Evolutionary conservation across 495 filamentous ascomycete species (phyloP).

Genomic region (Parachaetomium inaequale): DNA sequence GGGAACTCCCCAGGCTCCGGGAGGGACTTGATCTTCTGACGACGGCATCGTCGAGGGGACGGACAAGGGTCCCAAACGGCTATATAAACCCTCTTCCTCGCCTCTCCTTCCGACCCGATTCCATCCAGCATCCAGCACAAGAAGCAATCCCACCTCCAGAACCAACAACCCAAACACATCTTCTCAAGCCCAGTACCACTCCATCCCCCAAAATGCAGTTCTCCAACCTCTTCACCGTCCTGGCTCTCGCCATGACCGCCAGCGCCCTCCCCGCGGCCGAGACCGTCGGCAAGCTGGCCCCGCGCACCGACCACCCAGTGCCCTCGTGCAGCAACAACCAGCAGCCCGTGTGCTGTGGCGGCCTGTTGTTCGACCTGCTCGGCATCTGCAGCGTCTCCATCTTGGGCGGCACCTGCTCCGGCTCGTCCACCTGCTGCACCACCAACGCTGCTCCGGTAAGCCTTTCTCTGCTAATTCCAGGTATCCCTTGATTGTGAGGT

Average conservation of each 20-base stretch:
- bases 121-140: not conserved
- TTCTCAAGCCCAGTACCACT: not conserved
- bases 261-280: conserved; percentile 10
- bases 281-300: not conserved
- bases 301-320: conserved; percentile 6
- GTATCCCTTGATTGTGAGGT: not conserved
- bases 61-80: too few relatives aligned
- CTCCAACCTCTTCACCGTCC: conserved; percentile 11
- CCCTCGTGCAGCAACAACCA: conserved; percentile 1
- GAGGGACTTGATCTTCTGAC: too few relatives aligned
- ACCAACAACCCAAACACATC: not conserved
- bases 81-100: too few relatives aligned
- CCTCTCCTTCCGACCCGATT: too few relatives aligned
- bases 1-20: too few relatives aligned
- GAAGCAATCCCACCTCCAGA: not conserved
- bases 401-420: conserved; percentile 7
- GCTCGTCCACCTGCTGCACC: conserved; percentile 16
- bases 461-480: not conserved
- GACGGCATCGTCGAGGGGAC: too few relatives aligned
- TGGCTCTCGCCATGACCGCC: conserved; percentile 18
- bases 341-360: conserved; percentile 19
- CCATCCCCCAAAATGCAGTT: conserved; percentile 18
- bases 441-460: conserved; percentile 6
- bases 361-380: not conserved
- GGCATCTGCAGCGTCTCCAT: conserved; percentile 10